A percentile compares a stretch with the other conserved stretches of the same genome.
Evolutionary conservation across 257 asterid species (phyloP).

Genomic region (Nyctanthes arbortristis): DNA sequence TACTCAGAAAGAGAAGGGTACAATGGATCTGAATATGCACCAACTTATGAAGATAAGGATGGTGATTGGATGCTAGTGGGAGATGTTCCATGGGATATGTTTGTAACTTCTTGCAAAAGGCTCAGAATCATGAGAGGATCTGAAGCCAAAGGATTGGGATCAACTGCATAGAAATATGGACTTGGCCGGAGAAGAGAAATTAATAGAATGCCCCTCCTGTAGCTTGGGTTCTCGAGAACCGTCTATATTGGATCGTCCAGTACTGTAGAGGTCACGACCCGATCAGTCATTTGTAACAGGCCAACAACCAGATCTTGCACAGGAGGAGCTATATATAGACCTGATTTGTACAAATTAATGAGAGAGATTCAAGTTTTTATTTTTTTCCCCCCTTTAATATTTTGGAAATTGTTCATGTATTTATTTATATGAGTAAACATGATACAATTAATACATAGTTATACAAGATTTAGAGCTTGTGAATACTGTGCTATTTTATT

Average conservation of each 20-base stretch:
- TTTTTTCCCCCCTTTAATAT: background rate
- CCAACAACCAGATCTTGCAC: conserved; percentile 2
- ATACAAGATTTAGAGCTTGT: conserved; percentile 8
- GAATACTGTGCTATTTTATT: too few relatives aligned
- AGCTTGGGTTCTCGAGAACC: conserved; percentile 9
- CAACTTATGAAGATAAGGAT: conserved; percentile 90
- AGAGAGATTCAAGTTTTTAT: conserved; percentile 15
- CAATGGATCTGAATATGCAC: conserved; percentile 68
- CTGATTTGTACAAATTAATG: conserved; percentile 22
- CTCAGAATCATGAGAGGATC: conserved; percentile 77
- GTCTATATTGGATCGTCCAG: background rate
- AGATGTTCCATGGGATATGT: conserved; percentile 99
- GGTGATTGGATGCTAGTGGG: conserved; percentile 99
- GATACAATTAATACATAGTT: conserved; percentile 9
- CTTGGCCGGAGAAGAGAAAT: too few relatives aligned
- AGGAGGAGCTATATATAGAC: conserved; percentile 9
- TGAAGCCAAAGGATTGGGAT: conserved; percentile 73
- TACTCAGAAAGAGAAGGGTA: conserved; percentile 81
- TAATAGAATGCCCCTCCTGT: conserved; percentile 15
- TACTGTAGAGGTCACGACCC: background rate
- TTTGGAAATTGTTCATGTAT: conserved; percentile 24
- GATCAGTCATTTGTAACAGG: conserved; percentile 5
- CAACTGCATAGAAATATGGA: background rate
- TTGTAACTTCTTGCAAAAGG: conserved; percentile 70
- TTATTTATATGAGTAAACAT: conserved; percentile 25